Evolutionary conservation across 1,284 basidiomycete genomes (phyloP).

Genomic region (Gymnopus androsaceus): DNA sequence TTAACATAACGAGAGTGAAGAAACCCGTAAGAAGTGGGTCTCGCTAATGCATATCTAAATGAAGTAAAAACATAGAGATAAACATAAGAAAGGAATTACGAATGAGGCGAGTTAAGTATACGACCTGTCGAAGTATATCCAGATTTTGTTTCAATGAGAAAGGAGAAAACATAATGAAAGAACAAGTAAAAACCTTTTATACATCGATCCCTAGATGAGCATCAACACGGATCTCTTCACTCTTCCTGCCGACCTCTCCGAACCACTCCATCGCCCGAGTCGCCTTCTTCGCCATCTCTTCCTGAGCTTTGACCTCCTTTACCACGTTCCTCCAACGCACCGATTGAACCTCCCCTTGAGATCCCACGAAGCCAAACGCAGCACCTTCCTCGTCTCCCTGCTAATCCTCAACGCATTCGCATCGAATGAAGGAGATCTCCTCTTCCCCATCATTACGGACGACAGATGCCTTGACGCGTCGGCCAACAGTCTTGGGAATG

Average conservation of each 20-base stretch:
- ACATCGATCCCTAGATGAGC: conserved; percentile 26
- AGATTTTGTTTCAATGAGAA: no score
- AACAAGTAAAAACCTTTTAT: background rate
- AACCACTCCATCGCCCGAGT: conserved; percentile 77
- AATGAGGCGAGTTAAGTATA: background rate
- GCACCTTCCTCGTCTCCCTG: conserved; percentile 91
- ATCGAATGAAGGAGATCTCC: conserved; percentile 60
- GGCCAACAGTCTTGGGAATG: conserved; percentile 90
- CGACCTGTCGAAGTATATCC: background rate
- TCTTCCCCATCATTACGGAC: conserved; percentile 44
- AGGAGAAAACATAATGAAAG: background rate
- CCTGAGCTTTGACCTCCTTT: conserved; percentile 77
- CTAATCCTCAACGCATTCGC: conserved; percentile 74
- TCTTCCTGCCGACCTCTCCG: conserved; percentile 55
- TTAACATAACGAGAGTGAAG: background rate
- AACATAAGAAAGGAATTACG: background rate
- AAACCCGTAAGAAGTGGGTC: background rate
- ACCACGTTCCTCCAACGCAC: conserved; percentile 78
- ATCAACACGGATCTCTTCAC: conserved; percentile 55
- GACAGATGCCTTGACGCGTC: conserved; percentile 69
- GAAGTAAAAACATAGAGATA: background rate
- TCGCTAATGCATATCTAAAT: background rate
- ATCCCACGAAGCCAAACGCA: conserved; percentile 93
- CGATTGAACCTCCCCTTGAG: conserved; percentile 81
- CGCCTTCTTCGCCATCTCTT: conserved; percentile 74